Conservation (phyloP, 1,284 basidiomycete species). For the Trametes sp. region DNA sequence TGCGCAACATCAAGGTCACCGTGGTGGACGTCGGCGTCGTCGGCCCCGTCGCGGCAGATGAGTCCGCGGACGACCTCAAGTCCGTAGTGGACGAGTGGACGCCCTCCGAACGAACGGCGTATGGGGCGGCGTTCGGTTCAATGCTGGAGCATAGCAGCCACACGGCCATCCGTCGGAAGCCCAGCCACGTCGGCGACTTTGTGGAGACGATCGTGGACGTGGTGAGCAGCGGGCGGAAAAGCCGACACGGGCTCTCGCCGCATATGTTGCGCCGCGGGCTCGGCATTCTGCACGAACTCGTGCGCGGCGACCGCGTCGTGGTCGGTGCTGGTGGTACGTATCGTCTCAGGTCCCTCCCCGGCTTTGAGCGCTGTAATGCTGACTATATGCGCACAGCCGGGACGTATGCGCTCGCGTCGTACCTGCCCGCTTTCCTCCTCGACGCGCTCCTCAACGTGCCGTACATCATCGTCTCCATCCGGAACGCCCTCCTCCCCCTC, state of each 20-base stretch:
- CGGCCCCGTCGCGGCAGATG: constrained; percentile 33
- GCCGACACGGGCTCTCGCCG: constrained; percentile 47
- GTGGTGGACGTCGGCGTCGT: constrained; percentile 74
- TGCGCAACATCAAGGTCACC: constrained; percentile 69
- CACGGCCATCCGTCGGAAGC: constrained; percentile 54
- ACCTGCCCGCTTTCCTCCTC: constrained; percentile 70
- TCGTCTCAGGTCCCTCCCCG: neutral
- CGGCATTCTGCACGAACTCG: constrained; percentile 55
- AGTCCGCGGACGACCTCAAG: constrained; percentile 43
- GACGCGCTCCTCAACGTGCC: constrained; percentile 73
- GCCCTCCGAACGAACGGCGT: constrained; percentile 70
- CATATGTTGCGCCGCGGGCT: constrained; percentile 52
- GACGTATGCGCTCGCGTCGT: constrained; percentile 72
- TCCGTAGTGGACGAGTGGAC: constrained; percentile 73
- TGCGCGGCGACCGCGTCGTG: constrained; percentile 69
- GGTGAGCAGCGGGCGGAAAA: constrained; percentile 58
- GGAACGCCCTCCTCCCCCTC: constrained; percentile 63
- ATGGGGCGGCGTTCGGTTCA: constrained; percentile 69
- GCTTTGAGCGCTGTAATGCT: neutral
- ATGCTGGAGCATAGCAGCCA: constrained; percentile 49
- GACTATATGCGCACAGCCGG: constrained; percentile 50
- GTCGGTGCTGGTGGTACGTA: constrained; percentile 77
- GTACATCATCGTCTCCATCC: constrained; percentile 64
- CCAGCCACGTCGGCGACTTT: constrained; percentile 63
- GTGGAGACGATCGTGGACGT: constrained; percentile 63